phyloP scores from a whole-genome alignment of 768 basidiomycete species.

The Leccinum disarticulatum region DNA sequence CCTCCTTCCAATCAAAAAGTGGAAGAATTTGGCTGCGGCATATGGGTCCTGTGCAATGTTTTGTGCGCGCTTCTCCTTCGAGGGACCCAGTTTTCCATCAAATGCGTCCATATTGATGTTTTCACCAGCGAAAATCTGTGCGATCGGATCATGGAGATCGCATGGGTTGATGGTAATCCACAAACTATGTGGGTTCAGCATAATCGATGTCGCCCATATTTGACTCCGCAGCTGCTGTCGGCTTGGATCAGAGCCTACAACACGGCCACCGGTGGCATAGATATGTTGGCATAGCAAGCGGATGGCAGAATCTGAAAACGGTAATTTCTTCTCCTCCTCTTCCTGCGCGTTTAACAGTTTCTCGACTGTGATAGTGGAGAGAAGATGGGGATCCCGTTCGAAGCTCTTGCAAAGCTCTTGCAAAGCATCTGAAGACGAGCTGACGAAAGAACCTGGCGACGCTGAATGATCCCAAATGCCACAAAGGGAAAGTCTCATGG shows the following conservation, averaged over 20 bases:
- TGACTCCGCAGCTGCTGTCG: neutral
- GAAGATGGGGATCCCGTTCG: neutral
- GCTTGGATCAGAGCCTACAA: neutral
- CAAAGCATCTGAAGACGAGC: neutral
- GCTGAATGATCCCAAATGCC: neutral
- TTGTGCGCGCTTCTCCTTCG: neutral
- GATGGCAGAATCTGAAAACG: neutral
- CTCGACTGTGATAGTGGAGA: neutral
- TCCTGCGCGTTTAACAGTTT: neutral
- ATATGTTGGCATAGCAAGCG: neutral
- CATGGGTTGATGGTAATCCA: conserved; percentile 7
- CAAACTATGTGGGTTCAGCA: neutral
- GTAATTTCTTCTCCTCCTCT: neutral
- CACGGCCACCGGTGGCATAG: neutral
- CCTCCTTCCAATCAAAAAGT: neutral
- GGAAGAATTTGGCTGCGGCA: neutral
- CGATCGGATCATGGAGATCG: neutral
- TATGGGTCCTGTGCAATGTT: neutral
- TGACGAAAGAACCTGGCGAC: neutral
- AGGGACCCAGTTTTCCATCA: neutral
- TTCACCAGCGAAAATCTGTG: neutral
- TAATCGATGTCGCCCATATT: neutral
- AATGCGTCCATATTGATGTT: neutral
- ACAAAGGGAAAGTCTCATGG: conserved; percentile 4
- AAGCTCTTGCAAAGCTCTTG: neutral